Conservation (phyloP, 2,329 filamentous ascomycete species). For the Alternaria sp. region DNA sequence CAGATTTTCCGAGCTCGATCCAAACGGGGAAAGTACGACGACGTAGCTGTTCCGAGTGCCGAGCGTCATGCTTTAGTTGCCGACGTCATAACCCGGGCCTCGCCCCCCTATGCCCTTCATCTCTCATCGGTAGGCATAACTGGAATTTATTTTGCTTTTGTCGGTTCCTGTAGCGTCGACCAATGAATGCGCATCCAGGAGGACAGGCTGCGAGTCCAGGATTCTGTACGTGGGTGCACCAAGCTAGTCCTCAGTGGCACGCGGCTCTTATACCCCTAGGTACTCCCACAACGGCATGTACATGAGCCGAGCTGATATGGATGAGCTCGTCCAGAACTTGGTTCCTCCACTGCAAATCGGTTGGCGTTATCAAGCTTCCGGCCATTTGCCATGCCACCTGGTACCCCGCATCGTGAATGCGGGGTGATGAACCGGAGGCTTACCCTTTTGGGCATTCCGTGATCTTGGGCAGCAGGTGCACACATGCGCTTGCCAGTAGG, state of each 20-base stretch:
- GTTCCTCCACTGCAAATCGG: neutral
- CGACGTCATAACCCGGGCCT: neutral
- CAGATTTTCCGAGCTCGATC: constrained; percentile 11
- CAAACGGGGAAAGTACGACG: constrained; percentile 6
- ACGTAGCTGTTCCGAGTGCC: constrained; percentile 7
- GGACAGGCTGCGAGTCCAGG: neutral
- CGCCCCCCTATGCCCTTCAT: neutral
- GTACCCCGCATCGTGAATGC: constrained; percentile 28
- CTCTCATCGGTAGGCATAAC: neutral
- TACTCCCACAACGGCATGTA: neutral
- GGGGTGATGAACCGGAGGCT: constrained; percentile 30
- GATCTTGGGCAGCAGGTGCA: constrained; percentile 1
- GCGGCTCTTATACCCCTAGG: neutral
- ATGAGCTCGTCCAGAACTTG: neutral
- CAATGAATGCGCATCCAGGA: neutral
- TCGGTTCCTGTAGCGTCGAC: neutral
- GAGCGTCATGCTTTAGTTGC: neutral
- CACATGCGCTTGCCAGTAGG: constrained; percentile 14
- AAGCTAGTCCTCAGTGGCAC: neutral
- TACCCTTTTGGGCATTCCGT: constrained; percentile 31
- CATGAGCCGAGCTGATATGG: neutral
- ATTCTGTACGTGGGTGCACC: neutral
- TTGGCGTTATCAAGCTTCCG: neutral
- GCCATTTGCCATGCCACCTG: neutral
- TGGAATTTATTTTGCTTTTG: neutral